Conservation (phyloP, 495 filamentous ascomycete species). For the Jackrogersella minutella region DNA sequence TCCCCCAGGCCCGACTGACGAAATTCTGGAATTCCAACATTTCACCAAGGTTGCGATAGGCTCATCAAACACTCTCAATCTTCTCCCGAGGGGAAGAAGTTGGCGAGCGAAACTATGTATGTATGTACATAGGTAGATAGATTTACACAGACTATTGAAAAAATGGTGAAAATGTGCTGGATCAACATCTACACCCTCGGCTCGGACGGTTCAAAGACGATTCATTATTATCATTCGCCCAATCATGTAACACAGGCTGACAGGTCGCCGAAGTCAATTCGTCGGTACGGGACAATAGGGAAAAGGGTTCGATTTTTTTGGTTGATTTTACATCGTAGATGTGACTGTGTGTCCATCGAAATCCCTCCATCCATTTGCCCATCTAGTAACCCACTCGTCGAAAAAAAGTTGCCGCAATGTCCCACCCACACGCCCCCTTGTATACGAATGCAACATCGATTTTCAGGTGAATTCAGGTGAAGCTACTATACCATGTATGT, state of each 20-base stretch:
- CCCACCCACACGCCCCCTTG: slow-evolving; percentile 24
- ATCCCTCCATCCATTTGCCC: slow-evolving; percentile 31
- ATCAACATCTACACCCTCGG: slow-evolving; percentile 27
- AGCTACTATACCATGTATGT: slow-evolving; percentile 35
- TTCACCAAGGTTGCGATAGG: slow-evolving; percentile 1
- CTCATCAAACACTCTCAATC: slow-evolving; percentile 2
- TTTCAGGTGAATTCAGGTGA: slow-evolving; percentile 45
- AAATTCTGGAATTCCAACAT: slow-evolving; percentile 31
- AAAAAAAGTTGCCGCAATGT: slow-evolving; percentile 36
- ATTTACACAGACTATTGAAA: slow-evolving; percentile 46
- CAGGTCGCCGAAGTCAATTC: slow-evolving; percentile 38
- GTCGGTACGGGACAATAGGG: slow-evolving; percentile 24
- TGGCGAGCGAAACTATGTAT: too few relatives aligned
- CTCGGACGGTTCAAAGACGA: slow-evolving; percentile 18
- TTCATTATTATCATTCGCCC: slow-evolving; percentile 40
- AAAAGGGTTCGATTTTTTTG: too few relatives aligned
- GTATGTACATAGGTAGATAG: too few relatives aligned
- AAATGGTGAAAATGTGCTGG: slow-evolving; percentile 39
- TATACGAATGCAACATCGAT: slow-evolving; percentile 37
- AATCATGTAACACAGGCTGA: slow-evolving; percentile 40
- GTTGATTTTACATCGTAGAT: too few relatives aligned
- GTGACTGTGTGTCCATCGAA: slow-evolving; percentile 15
- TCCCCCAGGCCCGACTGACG: neutral
- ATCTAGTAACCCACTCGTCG: slow-evolving; percentile 26
- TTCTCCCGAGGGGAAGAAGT: neutral